phyloP scores from a whole-genome alignment of 2,329 filamentous ascomycete genomes.

The Dactylella cylindrospora region DNA sequence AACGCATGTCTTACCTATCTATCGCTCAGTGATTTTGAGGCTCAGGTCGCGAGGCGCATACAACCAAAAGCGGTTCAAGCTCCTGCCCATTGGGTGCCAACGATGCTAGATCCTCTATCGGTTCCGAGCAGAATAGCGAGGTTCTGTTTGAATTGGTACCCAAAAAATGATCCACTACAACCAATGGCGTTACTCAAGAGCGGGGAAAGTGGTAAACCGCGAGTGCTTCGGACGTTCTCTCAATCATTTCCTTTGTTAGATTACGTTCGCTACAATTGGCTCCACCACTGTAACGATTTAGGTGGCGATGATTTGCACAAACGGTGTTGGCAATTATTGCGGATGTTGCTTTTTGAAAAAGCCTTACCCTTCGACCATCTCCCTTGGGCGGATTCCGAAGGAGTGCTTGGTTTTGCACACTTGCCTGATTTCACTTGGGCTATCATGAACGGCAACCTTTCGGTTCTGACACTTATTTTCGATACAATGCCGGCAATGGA shows the following conservation, averaged over 20 bases:
- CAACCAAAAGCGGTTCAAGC: constrained; percentile 6
- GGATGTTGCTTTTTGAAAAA: constrained; percentile 5
- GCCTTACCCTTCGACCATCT: constrained; percentile 10
- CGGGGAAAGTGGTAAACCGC: no score
- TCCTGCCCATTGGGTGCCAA: constrained; percentile 7
- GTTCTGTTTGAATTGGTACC: constrained; percentile 8
- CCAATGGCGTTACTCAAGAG: background rate
- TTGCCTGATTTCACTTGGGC: constrained; percentile 3
- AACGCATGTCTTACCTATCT: constrained; percentile 16
- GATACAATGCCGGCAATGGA: background rate
- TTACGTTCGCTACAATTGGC: constrained; percentile 11
- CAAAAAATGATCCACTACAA: constrained; percentile 1
- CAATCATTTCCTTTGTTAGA: constrained; percentile 9
- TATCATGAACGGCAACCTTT: constrained; percentile 3
- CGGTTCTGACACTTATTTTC: constrained; percentile 6
- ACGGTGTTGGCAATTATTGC: constrained; percentile 2
- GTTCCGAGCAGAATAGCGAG: constrained; percentile 1
- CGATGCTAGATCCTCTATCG: constrained; percentile 1
- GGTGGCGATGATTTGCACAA: background rate
- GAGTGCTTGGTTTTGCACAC: background rate
- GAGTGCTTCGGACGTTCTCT: background rate
- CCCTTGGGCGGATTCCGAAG: constrained; percentile 1
- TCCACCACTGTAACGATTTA: constrained; percentile 12
- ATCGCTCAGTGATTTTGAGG: constrained; percentile 15
- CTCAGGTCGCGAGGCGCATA: constrained; percentile 6